Evolutionary conservation across 768 basidiomycete species (phyloP).

Genomic region (Xerocomellus intermedius): DNA sequence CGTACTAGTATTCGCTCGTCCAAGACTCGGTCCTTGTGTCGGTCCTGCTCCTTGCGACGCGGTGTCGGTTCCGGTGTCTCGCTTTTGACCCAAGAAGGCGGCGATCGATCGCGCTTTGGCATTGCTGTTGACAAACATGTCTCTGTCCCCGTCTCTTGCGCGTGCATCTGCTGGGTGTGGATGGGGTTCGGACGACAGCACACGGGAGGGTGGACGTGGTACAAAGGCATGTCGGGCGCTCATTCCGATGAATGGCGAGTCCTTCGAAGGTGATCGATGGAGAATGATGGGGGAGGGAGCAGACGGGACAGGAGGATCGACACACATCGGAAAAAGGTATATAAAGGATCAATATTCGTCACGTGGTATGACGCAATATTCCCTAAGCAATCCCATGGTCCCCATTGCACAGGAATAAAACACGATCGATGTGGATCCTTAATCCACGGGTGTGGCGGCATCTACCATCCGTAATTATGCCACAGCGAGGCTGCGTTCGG

Average conservation of each 20-base stretch:
- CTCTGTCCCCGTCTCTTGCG: slow-evolving; percentile 5
- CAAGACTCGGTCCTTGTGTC: slow-evolving; percentile 5
- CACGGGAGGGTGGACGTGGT: slow-evolving; percentile 19
- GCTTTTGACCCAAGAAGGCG: slow-evolving; percentile 24
- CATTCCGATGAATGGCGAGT: slow-evolving; percentile 9
- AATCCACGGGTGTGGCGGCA: background rate
- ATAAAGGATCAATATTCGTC: slow-evolving; percentile 2
- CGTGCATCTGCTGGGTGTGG: background rate
- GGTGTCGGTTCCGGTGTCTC: slow-evolving; percentile 1
- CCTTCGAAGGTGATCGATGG: background rate
- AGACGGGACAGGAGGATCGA: background rate
- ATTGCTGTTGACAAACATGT: slow-evolving; percentile 3
- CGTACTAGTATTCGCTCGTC: background rate
- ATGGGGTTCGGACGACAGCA: slow-evolving; percentile 7
- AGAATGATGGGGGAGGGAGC: background rate
- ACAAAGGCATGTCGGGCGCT: slow-evolving; percentile 28
- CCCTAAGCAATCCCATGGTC: background rate
- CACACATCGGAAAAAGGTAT: background rate
- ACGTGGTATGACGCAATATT: slow-evolving; percentile 9
- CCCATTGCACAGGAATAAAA: no score
- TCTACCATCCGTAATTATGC: no score
- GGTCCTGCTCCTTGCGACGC: background rate
- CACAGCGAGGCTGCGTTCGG: no score
- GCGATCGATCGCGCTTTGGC: slow-evolving; percentile 20
- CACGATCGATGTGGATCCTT: no score